Base-by-base conservation (phyloP, 2,329 filamentous ascomycete species). In the Alternaria postmessia region DNA sequence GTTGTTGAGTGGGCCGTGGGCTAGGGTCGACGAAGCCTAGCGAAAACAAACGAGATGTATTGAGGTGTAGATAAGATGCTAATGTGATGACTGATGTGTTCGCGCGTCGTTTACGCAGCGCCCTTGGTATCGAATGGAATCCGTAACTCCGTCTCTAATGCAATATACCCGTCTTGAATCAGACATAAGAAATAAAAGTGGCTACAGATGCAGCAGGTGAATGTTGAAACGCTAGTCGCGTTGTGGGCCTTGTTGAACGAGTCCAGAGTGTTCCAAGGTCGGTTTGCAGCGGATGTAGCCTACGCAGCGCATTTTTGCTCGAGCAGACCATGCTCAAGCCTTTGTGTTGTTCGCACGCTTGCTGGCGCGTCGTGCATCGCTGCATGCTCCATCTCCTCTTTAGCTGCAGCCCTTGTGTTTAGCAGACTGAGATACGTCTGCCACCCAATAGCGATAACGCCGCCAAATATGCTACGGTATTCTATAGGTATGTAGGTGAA, bases 381-480 rank as follows among this genome's bases (percentile, higher is more conserved):
- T 36, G 59, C 51, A 34, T 71, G 70, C 41, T 74, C 70, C 7
- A 56, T 54, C 44, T 69, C 66, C 54, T 87, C 85, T 67, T 84
- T 81, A 49, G 82, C 81, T 76, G 93, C 92, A 2, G 91, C 92
- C 63, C 83, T 82, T 71, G 90, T 85, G 71, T 96, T 96, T 72
- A 96, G 78, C 78, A 88, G 91, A 68, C 89, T 92, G 69, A 97
- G 74, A 82, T 97, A 97, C 1, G 92, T 93, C 85, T 97, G 94
- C 94, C 94, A 97, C 0, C 91, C 91, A 52, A 97, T 90, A 1
- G 92, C 92, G 65, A 96, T 86, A 7, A 90, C 81, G 1, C 91
- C 77, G 38, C 90, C 88, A 68, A 97, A 95, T 16, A 96, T 85
- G 69, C 88, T 91, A 51, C 94, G 84, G 78, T 92, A 94, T 73